Percentiles rank a stretch among this genome's conserved stretches.
Evolutionary conservation across 495 filamentous ascomycete species (phyloP).

Genomic region (Aspergillus carlsbadensis): DNA sequence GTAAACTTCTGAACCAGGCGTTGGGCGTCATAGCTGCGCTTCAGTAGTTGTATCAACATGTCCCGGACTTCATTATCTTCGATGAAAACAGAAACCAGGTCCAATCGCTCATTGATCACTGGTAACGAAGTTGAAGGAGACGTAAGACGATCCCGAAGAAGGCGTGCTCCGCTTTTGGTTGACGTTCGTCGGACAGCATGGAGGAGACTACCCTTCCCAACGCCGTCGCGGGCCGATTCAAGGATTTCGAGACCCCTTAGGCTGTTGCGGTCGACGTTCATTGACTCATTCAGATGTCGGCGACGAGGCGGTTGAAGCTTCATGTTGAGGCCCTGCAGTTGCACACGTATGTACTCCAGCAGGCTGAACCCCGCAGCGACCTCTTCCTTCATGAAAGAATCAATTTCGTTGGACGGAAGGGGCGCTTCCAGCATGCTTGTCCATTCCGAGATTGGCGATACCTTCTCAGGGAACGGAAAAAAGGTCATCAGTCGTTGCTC

Average conservation of each 20-base stretch:
- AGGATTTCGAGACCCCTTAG: constrained; percentile 88
- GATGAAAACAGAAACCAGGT: constrained; percentile 76
- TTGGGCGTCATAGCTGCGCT: constrained; percentile 79
- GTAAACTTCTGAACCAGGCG: constrained; percentile 92
- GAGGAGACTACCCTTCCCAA: constrained; percentile 77
- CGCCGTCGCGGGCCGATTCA: constrained; percentile 72
- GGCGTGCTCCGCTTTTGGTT: constrained; percentile 83
- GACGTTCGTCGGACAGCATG: constrained; percentile 85
- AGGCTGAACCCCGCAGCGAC: constrained; percentile 68
- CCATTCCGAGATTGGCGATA: constrained; percentile 63
- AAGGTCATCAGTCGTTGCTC: constrained; percentile 48
- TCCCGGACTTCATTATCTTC: constrained; percentile 62
- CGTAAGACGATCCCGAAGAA: constrained; percentile 78
- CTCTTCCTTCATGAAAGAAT: constrained; percentile 47
- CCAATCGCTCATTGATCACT: constrained; percentile 76
- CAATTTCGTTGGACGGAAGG: constrained; percentile 33
- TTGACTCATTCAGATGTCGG: constrained; percentile 67
- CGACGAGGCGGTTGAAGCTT: constrained; percentile 81
- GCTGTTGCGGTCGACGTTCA: constrained; percentile 89
- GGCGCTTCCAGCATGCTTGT: constrained; percentile 70
- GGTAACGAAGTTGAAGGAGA: constrained; percentile 81
- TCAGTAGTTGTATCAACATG: constrained; percentile 63
- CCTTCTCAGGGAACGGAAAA: constrained; percentile 32
- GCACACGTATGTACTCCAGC: constrained; percentile 77
- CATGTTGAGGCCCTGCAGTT: constrained; percentile 75